phyloP scores from a whole-genome alignment of 371 early-diverging fungal species.

The Mortierella sp. region DNA sequence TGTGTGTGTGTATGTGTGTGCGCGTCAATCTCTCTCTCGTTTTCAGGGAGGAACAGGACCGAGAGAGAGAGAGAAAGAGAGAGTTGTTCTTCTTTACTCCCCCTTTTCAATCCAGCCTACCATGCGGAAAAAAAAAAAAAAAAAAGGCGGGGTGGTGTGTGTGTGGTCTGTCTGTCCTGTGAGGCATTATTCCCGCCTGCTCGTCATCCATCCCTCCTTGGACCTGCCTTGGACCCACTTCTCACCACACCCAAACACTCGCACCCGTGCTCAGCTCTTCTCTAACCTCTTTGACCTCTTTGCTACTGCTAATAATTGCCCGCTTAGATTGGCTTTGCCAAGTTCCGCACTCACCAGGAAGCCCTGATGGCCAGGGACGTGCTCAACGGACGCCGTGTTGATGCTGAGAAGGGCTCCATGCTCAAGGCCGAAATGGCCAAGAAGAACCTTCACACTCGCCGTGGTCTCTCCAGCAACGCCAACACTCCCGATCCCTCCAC shows the following conservation, averaged over 20 bases:
- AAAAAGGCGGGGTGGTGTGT: too few species aligned
- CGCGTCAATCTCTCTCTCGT: neutral
- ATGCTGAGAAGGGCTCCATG: conserved; percentile 83
- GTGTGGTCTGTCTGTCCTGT: too few species aligned
- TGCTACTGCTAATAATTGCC: too few species aligned
- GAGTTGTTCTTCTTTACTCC: neutral
- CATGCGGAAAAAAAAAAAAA: too few species aligned
- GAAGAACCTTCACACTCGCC: conserved; percentile 84
- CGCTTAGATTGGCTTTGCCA: conserved; percentile 95
- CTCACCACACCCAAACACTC: too few species aligned
- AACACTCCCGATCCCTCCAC: conserved; percentile 15
- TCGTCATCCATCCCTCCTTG: conserved; percentile 25
- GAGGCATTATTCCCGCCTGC: too few species aligned
- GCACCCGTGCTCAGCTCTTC: too few species aligned
- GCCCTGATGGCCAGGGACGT: conserved; percentile 90
- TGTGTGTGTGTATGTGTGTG: conserved; percentile 1
- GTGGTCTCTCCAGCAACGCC: conserved; percentile 40
- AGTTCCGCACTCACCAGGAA: conserved; percentile 87
- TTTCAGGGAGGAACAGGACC: neutral
- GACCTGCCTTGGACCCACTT: conserved; percentile 28
- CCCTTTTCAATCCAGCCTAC: too few species aligned
- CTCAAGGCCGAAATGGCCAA: conserved; percentile 97
- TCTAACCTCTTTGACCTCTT: too few species aligned
- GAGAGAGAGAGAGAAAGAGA: neutral
- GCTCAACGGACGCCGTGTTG: conserved; percentile 87